Conservation (phyloP, 75 land plant genomes). For the Gnetum montanum region DNA sequence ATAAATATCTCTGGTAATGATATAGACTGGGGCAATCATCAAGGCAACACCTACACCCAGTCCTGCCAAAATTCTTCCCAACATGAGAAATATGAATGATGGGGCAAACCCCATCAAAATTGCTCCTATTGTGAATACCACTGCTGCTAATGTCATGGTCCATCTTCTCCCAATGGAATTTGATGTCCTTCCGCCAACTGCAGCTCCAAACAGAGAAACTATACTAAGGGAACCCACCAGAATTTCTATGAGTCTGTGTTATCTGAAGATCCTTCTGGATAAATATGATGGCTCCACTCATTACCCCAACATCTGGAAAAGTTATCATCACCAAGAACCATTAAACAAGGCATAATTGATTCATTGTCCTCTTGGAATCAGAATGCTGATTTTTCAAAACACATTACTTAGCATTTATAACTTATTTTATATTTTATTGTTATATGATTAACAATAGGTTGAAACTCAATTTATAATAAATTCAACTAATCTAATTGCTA, state of each 20-base stretch:
- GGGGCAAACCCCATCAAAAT: slow-evolving; percentile 63
- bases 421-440: too few species aligned
- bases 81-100: slow-evolving; percentile 33
- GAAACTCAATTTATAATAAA: too few species aligned
- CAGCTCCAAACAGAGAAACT: slow-evolving; percentile 67
- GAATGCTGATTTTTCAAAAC: too few species aligned
- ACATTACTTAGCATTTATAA: too few species aligned
- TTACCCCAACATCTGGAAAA: slow-evolving; percentile 58
- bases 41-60: slow-evolving; percentile 66
- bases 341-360: neutral
- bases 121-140: slow-evolving; percentile 66
- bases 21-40: slow-evolving; percentile 73
- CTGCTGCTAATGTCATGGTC: slow-evolving; percentile 78
- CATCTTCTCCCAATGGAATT: slow-evolving; percentile 78
- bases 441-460: too few species aligned
- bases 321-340: neutral
- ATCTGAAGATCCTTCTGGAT: slow-evolving; percentile 63
- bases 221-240: slow-evolving; percentile 72
- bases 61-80: slow-evolving; percentile 63
- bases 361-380: too few species aligned
- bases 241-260: slow-evolving; percentile 63
- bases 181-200: slow-evolving; percentile 60
- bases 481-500: too few species aligned
- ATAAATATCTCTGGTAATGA: slow-evolving; percentile 73
- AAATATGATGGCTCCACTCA: slow-evolving; percentile 72